Conservation (phyloP, 2,329 filamentous ascomycete species). For the Curvularia sp. region DNA sequence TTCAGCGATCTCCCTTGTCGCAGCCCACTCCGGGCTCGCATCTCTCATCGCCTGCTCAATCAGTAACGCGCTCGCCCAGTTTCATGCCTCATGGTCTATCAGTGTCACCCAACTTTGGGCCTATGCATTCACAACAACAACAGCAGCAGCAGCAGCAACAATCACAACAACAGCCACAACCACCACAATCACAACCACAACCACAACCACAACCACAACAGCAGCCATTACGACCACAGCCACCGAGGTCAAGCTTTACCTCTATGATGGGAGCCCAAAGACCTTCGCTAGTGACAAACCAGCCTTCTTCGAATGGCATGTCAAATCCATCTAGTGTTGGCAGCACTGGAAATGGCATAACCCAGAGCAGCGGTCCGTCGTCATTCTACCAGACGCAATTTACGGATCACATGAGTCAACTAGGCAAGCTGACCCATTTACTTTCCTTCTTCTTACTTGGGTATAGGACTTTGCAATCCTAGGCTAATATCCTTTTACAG, state of each 20-base stretch:
- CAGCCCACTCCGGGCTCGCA: slow-evolving; percentile 86
- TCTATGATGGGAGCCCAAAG: slow-evolving; percentile 53
- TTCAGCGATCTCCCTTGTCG: slow-evolving; percentile 71
- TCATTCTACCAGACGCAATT: slow-evolving; percentile 85
- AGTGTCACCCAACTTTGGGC: slow-evolving; percentile 67
- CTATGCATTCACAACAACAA: slow-evolving; percentile 56
- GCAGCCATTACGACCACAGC: slow-evolving; percentile 56
- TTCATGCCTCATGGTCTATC: slow-evolving; percentile 65
- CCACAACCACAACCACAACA: slow-evolving; percentile 36
- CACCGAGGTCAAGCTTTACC: slow-evolving; percentile 58
- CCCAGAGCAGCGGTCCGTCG: slow-evolving; percentile 52
- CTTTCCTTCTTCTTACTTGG: slow-evolving; percentile 53
- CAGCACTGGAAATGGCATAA: slow-evolving; percentile 48
- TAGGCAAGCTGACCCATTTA: slow-evolving; percentile 78
- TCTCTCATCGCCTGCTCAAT: slow-evolving; percentile 68
- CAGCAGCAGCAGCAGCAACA: slow-evolving; percentile 46
- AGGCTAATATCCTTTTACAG: slow-evolving; percentile 75
- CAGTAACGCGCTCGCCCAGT: slow-evolving; percentile 66
- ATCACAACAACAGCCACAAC: slow-evolving; percentile 43
- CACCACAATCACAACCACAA: too few relatives aligned
- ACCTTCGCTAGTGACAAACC: slow-evolving; percentile 48
- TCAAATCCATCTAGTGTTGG: slow-evolving; percentile 48
- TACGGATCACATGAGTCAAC: slow-evolving; percentile 92
- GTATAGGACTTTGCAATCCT: slow-evolving; percentile 70
- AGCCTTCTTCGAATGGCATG: slow-evolving; percentile 47